Evolutionary conservation across 208 protist species (phyloP).

Genomic region (Wallacemonas sp.): DNA sequence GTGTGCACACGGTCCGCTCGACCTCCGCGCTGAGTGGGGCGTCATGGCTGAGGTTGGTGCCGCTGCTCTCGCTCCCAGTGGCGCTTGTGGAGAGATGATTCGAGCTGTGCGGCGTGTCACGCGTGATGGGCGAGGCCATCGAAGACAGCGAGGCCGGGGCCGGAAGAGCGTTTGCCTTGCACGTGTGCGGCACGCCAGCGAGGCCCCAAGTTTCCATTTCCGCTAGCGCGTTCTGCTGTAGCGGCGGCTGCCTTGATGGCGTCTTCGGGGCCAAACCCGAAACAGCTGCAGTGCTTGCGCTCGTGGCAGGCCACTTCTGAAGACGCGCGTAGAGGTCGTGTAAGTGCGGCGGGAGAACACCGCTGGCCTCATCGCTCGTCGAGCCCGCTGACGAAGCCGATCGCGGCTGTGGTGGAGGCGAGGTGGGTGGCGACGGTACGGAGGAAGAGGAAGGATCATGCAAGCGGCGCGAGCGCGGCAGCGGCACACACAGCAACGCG

Average conservation of each 20-base stretch:
- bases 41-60: too few relatives aligned
- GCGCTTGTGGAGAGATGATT: background rate
- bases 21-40: too few relatives aligned
- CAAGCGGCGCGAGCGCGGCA: constrained; percentile 8
- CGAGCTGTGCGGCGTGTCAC: background rate
- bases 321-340: constrained; percentile 7
- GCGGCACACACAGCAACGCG: background rate
- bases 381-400: too few relatives aligned
- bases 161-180: background rate
- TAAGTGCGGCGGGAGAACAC: background rate
- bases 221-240: too few relatives aligned
- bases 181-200: too few relatives aligned
- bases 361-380: too few relatives aligned
- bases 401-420: background rate
- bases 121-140: background rate
- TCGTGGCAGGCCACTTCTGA: background rate
- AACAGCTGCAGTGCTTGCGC: too few relatives aligned
- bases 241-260: too few relatives aligned
- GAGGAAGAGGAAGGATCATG: too few relatives aligned
- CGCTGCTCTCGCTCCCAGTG: background rate
- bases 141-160: background rate
- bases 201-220: too few relatives aligned
- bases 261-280: too few relatives aligned
- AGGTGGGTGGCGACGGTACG: background rate
- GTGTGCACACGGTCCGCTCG: too few relatives aligned